These are phyloP conservation scores for Vigna unguiculata DNA, from an alignment of 306 rosid genomes.

Conservation along the genomic window DNA sequence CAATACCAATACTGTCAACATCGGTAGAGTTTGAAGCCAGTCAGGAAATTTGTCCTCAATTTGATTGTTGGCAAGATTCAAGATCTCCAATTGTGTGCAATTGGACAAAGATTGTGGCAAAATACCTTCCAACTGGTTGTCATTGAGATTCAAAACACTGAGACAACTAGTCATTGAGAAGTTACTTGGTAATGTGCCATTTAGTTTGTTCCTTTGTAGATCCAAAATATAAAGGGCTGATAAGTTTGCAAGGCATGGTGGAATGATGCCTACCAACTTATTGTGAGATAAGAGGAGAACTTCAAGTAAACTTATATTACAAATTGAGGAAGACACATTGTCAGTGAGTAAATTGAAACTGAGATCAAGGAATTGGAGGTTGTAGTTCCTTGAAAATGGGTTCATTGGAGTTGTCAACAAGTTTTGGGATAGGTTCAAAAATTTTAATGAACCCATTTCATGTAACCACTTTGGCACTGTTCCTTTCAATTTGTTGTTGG, in stretches of 20 bases:
- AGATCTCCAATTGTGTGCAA: no score
- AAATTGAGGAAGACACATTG: background rate
- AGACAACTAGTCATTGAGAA: no score
- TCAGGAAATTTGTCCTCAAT: no score
- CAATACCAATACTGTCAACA: background rate
- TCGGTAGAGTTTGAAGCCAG: conserved; percentile 19
- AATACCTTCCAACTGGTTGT: no score
- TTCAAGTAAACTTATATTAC: background rate
- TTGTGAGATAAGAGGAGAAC: background rate
- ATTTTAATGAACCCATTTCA: background rate
- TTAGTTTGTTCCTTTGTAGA: no score
- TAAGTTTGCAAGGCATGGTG: no score
- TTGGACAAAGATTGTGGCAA: no score
- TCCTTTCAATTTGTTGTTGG: conserved; percentile 24
- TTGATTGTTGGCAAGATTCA: no score
- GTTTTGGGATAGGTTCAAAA: background rate
- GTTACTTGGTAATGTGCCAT: no score
- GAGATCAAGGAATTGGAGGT: background rate
- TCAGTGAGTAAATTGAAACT: background rate
- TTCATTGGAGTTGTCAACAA: background rate
- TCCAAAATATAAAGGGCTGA: accelerated
- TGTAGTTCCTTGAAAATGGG: background rate
- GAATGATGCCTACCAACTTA: no score
- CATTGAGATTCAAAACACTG: no score
- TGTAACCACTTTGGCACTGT: conserved; percentile 31